phyloP scores from a whole-genome alignment of 768 basidiomycete genomes.

The Solioccasus polychromus region DNA sequence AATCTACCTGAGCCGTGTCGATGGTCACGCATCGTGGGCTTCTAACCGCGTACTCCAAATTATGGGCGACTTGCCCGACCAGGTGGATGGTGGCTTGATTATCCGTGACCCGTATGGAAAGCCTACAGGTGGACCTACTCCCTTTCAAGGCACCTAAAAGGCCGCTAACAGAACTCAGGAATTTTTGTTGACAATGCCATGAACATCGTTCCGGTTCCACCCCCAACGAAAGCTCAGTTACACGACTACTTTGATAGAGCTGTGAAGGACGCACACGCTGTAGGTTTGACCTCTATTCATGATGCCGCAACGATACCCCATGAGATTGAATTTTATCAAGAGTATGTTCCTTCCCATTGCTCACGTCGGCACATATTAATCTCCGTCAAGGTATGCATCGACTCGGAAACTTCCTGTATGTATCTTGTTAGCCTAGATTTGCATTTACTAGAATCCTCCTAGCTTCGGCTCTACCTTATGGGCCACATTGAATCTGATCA shows the following conservation, averaged over 20 bases:
- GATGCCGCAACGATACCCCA: constrained; percentile 62
- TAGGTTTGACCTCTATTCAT: constrained; percentile 84
- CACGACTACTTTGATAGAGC: constrained; percentile 64
- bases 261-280: constrained; percentile 64
- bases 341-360: constrained; percentile 39
- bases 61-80: constrained; percentile 56
- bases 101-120: constrained; percentile 56
- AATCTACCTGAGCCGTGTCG: constrained; percentile 74
- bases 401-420: constrained; percentile 65
- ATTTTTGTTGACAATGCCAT: constrained; percentile 90
- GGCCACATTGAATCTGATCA: constrained; percentile 46
- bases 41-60: constrained; percentile 67
- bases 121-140: constrained; percentile 56
- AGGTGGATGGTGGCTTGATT: constrained; percentile 74
- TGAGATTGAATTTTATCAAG: constrained; percentile 61
- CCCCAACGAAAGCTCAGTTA: constrained; percentile 54
- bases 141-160: not conserved
- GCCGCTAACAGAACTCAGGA: constrained; percentile 35
- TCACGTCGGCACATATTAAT: not conserved
- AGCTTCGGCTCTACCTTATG: constrained; percentile 67
- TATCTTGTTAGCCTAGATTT: not conserved
- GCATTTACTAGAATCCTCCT: not conserved
- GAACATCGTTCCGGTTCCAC: constrained; percentile 64
- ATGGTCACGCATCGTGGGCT: constrained; percentile 87
- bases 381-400: constrained; percentile 58